Evolutionary conservation across 163 green algal genomes (phyloP).

Genomic region (Smithsoniella earleae): DNA sequence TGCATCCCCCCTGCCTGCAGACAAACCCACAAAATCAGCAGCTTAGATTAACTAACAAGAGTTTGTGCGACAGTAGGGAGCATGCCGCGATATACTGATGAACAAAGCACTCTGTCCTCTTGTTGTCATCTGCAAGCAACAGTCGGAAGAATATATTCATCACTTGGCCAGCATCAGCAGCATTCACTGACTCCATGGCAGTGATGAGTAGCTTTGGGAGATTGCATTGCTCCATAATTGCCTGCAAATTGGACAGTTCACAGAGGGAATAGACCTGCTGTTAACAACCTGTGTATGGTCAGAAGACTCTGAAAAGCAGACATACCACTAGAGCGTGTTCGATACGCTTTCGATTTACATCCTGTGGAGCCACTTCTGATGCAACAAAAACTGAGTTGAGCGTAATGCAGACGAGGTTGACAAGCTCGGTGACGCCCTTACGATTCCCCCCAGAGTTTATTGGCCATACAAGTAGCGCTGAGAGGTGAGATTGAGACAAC

Average conservation of each 20-base stretch:
- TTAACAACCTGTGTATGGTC: not conserved
- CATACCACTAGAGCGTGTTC: constrained; percentile 6
- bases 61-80: not conserved
- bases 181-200: constrained; percentile 21
- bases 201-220: constrained; percentile 13
- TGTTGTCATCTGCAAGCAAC: constrained; percentile 15
- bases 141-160: constrained; percentile 20
- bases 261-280: constrained; percentile 28
- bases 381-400: not conserved
- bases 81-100: constrained; percentile 33
- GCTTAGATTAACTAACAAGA: not conserved
- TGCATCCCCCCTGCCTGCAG: constrained; percentile 35
- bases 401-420: constrained; percentile 8
- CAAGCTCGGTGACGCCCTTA: constrained; percentile 32
- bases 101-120: not conserved
- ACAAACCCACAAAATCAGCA: not conserved
- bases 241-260: not conserved
- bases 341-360: not conserved
- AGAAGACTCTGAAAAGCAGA: constrained; percentile 16
- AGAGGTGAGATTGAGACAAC: constrained; percentile 46
- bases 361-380: not conserved
- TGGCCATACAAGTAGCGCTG: constrained; percentile 43
- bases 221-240: constrained; percentile 7
- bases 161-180: not conserved
- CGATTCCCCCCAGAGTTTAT: constrained; percentile 35